phyloP scores from a whole-genome alignment of 768 basidiomycete species.

The Mycena galopus region DNA sequence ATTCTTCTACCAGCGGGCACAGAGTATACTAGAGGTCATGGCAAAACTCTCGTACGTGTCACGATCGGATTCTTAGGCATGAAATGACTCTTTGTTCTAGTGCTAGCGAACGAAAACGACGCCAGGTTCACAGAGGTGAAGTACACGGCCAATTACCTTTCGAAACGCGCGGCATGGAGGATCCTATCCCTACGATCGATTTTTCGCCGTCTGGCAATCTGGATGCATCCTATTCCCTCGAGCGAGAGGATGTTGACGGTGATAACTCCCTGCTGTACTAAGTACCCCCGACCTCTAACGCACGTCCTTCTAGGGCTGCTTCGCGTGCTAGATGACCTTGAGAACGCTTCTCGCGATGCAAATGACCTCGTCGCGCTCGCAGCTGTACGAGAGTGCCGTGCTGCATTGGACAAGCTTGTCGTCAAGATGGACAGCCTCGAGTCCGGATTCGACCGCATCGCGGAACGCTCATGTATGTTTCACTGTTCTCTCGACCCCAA shows the following conservation, averaged over 20 bases:
- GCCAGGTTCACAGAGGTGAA: conserved; percentile 88
- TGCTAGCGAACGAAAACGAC: conserved; percentile 82
- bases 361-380: conserved; percentile 60
- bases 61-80: background rate
- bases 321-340: conserved; percentile 73
- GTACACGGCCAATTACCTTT: conserved; percentile 91
- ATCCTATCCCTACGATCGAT: conserved; percentile 82
- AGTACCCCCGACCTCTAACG: conserved; percentile 20
- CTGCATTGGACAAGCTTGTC: conserved; percentile 76
- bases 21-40: conserved; percentile 88
- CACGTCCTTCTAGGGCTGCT: conserved; percentile 63
- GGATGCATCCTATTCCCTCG: conserved; percentile 76
- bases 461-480: conserved; percentile 83
- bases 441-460: conserved; percentile 86
- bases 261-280: background rate
- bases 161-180: conserved; percentile 84
- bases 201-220: conserved; percentile 77
- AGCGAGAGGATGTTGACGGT: conserved; percentile 80
- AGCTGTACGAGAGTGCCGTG: conserved; percentile 74
- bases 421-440: conserved; percentile 85
- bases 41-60: conserved; percentile 85
- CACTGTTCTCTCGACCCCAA: background rate
- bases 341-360: conserved; percentile 63
- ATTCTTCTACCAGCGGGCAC: conserved; percentile 86
- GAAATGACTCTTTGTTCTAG: conserved; percentile 49